Evolutionary conservation across 2,329 filamentous ascomycete species (phyloP), one percentile per base, ranked within the genome.

Genomic region (Stylonectria norvegica): DNA sequence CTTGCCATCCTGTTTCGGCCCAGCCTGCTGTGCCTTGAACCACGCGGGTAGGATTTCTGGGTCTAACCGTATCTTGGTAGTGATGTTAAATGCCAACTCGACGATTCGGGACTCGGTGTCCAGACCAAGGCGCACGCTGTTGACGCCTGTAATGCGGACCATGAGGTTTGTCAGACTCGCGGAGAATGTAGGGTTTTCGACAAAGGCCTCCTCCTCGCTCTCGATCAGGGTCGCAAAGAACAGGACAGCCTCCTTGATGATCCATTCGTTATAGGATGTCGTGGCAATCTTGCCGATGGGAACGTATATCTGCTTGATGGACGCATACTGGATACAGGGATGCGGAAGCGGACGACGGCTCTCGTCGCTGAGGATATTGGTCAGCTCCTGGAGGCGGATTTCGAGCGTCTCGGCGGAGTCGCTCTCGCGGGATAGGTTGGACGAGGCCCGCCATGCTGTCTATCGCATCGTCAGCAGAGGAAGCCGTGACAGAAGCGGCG

Each of bases 171-270:
- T 93, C 58, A 98, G 66, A 56, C 88, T 91, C 42, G 83, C 79
- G 3, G 93, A 89, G 62, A 98, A 98, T 39, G 80, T 76, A 20
- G 84, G 79, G 58, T 86, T 94, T 59, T 94, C 87, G 34, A 96
- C 80, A 58, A 97, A 94, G 23, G 89, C 89, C 61, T 96, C 93
- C 67, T 96, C 90, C 64, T 97, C 93, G 62, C 89, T 93, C 66
- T 98, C 93, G 56, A 97, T 87, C 48, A 98, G 76, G 12, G 89
- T 89, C 42, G 88, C 89, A 65, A 96, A 96, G 60, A 96, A 83
- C 28, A 84, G 73, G 25, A 95, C 85, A 18, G 87, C 86, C 58
- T 91, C 86, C 50, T 85, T 83, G 53, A 97, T 85, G 58, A 96
- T 84, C 59, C 81, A 84, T 56, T 94, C 86, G 63, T 95, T 86